A percentile compares a stretch with the other conserved stretches of the same genome.
Conservation (phyloP, 2,329 filamentous ascomycete genomes). For the Alternaria panax region DNA sequence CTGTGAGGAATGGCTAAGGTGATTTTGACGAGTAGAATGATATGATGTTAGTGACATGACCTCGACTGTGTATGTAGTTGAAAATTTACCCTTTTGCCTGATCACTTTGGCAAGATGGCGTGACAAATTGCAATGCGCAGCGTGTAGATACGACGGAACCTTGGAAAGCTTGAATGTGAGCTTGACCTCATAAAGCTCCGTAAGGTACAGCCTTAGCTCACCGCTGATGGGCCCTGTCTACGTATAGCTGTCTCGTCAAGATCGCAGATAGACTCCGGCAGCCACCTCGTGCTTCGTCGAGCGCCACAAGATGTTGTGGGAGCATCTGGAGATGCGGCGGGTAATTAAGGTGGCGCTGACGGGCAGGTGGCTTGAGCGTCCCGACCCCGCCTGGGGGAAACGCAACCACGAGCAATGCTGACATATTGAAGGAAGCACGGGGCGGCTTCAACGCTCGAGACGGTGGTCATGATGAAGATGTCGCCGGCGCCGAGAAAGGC, state of each 20-base stretch:
- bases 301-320: background rate
- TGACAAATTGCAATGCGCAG: background rate
- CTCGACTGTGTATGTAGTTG: background rate
- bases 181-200: background rate
- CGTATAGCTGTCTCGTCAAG: background rate
- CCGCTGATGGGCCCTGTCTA: background rate
- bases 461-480: background rate
- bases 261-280: background rate
- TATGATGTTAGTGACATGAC: background rate
- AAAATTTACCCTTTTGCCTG: background rate
- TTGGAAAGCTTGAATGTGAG: background rate
- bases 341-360: background rate
- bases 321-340: background rate
- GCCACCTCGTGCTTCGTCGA: background rate
- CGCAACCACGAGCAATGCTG: background rate
- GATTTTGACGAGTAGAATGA: background rate
- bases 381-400: constrained; percentile 7
- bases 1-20: background rate
- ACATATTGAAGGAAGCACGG: background rate
- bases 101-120: background rate
- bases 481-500: constrained; percentile 13
- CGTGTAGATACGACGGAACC: background rate
- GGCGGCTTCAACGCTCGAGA: background rate
- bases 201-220: background rate
- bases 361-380: constrained; percentile 7